Conservation (phyloP, 2,329 filamentous ascomycete species). For the Ophiostoma triangulosporum region DNA sequence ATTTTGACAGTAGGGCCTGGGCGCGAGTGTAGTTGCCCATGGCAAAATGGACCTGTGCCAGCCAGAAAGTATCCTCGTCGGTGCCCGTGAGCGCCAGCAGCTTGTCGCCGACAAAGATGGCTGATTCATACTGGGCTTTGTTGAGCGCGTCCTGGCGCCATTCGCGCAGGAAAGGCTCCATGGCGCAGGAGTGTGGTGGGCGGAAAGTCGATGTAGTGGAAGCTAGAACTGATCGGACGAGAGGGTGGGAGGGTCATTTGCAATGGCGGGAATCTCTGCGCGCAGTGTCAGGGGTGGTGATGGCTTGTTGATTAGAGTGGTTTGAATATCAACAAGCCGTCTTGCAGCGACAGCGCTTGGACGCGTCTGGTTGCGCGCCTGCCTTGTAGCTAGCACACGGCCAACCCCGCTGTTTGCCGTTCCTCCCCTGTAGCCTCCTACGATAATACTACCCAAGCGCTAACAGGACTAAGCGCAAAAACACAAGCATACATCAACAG, state of each 20-base stretch:
- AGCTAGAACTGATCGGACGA: not conserved
- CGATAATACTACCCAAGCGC: not conserved
- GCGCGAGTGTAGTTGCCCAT: constrained; percentile 91
- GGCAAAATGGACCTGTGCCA: constrained; percentile 95
- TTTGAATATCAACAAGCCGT: not conserved
- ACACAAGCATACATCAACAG: not conserved
- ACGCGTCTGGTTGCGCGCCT: not conserved
- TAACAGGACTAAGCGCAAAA: not conserved
- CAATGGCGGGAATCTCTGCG: not conserved
- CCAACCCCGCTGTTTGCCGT: constrained; percentile 5
- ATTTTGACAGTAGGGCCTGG: constrained; percentile 69
- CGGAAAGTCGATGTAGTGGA: not conserved
- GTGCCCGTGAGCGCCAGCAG: constrained; percentile 85
- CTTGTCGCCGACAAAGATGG: constrained; percentile 96
- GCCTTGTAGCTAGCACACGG: not conserved
- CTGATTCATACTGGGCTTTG: constrained; percentile 91
- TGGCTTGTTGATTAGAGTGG: not conserved
- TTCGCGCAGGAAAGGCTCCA: constrained; percentile 87
- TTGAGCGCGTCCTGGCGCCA: constrained; percentile 94
- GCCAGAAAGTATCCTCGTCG: constrained; percentile 89
- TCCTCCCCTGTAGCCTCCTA: not conserved
- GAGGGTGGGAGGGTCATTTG: not conserved
- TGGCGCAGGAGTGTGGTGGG: constrained; percentile 23
- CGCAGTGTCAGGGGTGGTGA: not conserved
- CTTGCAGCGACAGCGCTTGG: not conserved